Evolutionary conservation across 495 filamentous ascomycete species (phyloP).

Genomic region (Xylaria telfairii): DNA sequence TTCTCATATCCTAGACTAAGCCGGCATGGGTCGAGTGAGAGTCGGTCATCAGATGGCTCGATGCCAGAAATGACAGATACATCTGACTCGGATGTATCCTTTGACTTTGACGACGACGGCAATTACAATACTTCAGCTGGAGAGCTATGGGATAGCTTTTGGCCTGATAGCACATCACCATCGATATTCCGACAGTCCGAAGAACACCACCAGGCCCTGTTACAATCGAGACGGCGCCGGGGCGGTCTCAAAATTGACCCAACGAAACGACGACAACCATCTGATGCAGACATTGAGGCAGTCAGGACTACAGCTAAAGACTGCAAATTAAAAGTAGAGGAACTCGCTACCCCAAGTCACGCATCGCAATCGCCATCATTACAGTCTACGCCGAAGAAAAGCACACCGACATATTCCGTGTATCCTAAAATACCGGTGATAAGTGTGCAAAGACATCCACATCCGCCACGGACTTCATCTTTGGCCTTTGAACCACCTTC

Average conservation of each 20-base stretch:
- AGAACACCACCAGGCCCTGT: slow-evolving; percentile 32
- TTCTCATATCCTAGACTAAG: slow-evolving; percentile 37
- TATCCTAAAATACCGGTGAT: slow-evolving; percentile 31
- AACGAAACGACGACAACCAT: neutral
- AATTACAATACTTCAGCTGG: slow-evolving; percentile 36
- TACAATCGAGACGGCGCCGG: slow-evolving; percentile 23
- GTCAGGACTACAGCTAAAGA: slow-evolving; percentile 19
- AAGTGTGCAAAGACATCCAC: slow-evolving; percentile 15
- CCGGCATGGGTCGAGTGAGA: slow-evolving; percentile 36
- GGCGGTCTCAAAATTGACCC: slow-evolving; percentile 27
- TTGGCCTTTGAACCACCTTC: slow-evolving; percentile 29
- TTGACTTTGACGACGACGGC: slow-evolving; percentile 37
- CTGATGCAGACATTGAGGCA: slow-evolving; percentile 23
- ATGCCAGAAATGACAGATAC: slow-evolving; percentile 41
- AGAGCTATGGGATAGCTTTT: slow-evolving; percentile 41
- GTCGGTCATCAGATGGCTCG: slow-evolving; percentile 37
- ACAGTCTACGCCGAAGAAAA: slow-evolving; percentile 26
- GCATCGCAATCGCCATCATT: slow-evolving; percentile 20
- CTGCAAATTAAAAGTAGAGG: neutral
- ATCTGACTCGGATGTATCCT: slow-evolving; percentile 40
- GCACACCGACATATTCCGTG: slow-evolving; percentile 30
- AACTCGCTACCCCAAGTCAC: slow-evolving; percentile 7
- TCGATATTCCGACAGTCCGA: neutral
- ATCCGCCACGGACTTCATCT: slow-evolving; percentile 40
- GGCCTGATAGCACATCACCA: slow-evolving; percentile 26